Conservation (phyloP, 768 basidiomycete species). For the Leccinum olivaceopallidum region DNA sequence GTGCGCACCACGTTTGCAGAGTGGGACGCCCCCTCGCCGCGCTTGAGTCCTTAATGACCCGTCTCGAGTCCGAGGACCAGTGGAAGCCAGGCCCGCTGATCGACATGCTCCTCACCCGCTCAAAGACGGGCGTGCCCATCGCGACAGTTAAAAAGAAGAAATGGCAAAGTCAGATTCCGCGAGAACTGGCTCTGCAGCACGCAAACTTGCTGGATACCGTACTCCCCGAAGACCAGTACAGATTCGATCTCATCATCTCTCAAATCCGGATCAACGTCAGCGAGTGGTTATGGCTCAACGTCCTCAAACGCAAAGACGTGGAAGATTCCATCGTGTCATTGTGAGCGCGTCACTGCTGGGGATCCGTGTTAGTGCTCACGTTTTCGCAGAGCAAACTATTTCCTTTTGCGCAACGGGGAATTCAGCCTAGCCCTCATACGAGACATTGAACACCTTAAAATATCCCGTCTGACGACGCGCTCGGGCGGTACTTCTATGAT, state of each 20-base stretch:
- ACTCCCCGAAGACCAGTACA: constrained; percentile 73
- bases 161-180: constrained; percentile 78
- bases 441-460: constrained; percentile 82
- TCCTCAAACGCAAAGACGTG: constrained; percentile 80
- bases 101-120: constrained; percentile 70
- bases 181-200: constrained; percentile 62
- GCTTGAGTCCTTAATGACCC: constrained; percentile 62
- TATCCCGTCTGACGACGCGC: constrained; percentile 70
- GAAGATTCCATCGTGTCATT: constrained; percentile 83
- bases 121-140: constrained; percentile 80
- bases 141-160: constrained; percentile 79
- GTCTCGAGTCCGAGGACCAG: constrained; percentile 51
- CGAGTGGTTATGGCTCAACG: constrained; percentile 94
- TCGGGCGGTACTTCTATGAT: constrained; percentile 73
- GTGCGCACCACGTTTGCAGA: constrained; percentile 80
- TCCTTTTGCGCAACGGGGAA: constrained; percentile 86
- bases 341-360: constrained; percentile 44
- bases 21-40: constrained; percentile 89
- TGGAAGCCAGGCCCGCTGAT: constrained; percentile 78
- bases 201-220: constrained; percentile 63
- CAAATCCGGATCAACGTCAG: constrained; percentile 80
- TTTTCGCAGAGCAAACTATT: constrained; percentile 72
- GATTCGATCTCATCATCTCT: constrained; percentile 71
- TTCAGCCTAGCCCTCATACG: constrained; percentile 81
- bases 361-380: constrained; percentile 7